Evolutionary conservation across 148 eudicot species (phyloP), one percentile per base, ranked within the genome.

Genomic region (Rhododendron molle): DNA sequence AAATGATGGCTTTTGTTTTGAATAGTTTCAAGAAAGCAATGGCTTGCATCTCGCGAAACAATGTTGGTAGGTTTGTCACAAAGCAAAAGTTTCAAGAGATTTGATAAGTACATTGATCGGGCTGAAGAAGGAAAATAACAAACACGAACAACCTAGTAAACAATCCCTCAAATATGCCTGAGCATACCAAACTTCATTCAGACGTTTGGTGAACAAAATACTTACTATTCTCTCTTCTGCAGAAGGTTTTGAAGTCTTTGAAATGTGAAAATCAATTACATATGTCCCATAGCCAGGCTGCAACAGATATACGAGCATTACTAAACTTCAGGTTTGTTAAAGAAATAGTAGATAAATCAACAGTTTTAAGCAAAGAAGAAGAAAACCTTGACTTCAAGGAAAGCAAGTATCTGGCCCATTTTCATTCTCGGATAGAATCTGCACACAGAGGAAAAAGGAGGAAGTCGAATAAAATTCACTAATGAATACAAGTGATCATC

Each of bases 221-320:
- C 96, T 91, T 91, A 97, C 99, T 28, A 94, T 83, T 89, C 74
- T 94, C n/a, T 94, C 98, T 28, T 86, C 90, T 71, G 88, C 86
- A 60, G 94, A 86, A 82, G 73, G 40, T 43, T 49, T 83, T 9
- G 84, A 21, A 62, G 85, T 86, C 89, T 92, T 97, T 52, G 93
- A 83, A 83, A 97, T 92, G 83, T 90, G 93, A 89, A 97, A 97
- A 89, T 97, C 99, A 76, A 84, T 80, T 71, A 91, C 87, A 91
- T 88, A 90, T 62, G 95, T 88, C 81, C 91, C 98, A 82, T 89
- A 95, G 83, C 98, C 99, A 83, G 98, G 94, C 99, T 97, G 91
- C 91, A 94, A 80, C 40, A 85, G 21, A 88, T 71, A 49, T 32
- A 67, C 58, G 67, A 74, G 40, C 65, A 71, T 54, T 18, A 84